These are phyloP conservation scores for Vaccinium darrowii DNA, from an alignment of 148 eudicot species.

Conservation along the genomic window DNA sequence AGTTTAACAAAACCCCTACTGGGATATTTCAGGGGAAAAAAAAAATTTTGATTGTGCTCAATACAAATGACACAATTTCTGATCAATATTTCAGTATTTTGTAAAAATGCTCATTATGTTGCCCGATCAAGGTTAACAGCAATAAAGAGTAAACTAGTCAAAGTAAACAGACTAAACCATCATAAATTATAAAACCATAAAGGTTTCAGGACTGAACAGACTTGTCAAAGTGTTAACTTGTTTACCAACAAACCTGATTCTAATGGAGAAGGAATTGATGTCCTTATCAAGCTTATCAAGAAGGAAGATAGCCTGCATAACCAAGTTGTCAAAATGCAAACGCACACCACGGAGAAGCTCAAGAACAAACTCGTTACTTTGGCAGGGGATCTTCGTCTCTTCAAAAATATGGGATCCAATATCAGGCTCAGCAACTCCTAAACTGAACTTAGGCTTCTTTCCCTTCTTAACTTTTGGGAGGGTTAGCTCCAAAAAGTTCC, in stretches of 20 bases:
- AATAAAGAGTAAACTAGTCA: background rate
- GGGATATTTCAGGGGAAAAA: background rate
- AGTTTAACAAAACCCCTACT: background rate
- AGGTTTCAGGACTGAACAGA: background rate
- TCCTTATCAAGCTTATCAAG: conserved; percentile 98
- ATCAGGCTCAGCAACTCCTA: conserved; percentile 81
- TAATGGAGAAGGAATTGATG: conserved; percentile 86
- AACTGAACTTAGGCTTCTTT: conserved; percentile 61
- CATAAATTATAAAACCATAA: background rate
- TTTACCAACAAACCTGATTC: conserved; percentile 73
- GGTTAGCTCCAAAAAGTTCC: conserved; percentile 68
- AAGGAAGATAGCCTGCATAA: conserved; percentile 92
- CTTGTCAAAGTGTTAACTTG: background rate
- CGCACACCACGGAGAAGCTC: conserved; percentile 98
- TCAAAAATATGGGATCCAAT: conserved; percentile 76
- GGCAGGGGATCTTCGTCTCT: conserved; percentile 76
- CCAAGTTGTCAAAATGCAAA: conserved; percentile 93
- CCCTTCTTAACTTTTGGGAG: conserved; percentile 70
- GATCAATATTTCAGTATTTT: background rate
- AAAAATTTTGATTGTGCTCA: background rate
- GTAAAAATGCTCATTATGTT: background rate
- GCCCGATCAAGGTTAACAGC: background rate
- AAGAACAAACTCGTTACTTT: conserved; percentile 74
- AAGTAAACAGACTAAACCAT: too few species aligned
- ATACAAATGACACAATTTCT: background rate